Evolutionary conservation across 2,329 filamentous ascomycete genomes (phyloP).

Genomic region (Paracoccidioides brasiliensis): DNA sequence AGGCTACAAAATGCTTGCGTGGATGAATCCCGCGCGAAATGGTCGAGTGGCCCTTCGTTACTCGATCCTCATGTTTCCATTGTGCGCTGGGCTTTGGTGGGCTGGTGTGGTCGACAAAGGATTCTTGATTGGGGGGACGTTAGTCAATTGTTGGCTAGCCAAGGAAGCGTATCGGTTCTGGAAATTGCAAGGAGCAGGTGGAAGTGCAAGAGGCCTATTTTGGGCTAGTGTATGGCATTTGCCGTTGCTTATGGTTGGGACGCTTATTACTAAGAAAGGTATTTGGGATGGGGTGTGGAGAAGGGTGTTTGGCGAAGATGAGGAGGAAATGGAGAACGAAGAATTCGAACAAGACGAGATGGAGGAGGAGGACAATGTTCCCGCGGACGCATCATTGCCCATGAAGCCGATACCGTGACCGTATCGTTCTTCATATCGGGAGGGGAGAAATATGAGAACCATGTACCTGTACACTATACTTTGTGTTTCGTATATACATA

Average conservation of each 20-base stretch:
- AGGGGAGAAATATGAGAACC: neutral
- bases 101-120: constrained; percentile 71
- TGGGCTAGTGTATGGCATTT: constrained; percentile 98
- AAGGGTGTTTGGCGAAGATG: constrained; percentile 46
- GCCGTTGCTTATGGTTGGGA: constrained; percentile 76
- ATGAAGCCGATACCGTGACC: neutral
- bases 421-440: neutral
- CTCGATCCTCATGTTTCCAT: constrained; percentile 68
- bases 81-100: constrained; percentile 69
- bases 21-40: constrained; percentile 77
- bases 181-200: constrained; percentile 61
- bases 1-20: constrained; percentile 61
- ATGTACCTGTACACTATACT: neutral
- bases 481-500: neutral
- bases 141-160: constrained; percentile 76
- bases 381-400: neutral
- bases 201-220: constrained; percentile 72
- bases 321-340: constrained; percentile 42
- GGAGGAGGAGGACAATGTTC: neutral
- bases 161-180: constrained; percentile 72
- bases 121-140: constrained; percentile 66
- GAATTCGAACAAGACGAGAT: constrained; percentile 10
- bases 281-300: constrained; percentile 75
- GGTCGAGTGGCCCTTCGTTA: constrained; percentile 80
- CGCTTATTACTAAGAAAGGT: constrained; percentile 85